phyloP scores from a whole-genome alignment of 2,329 filamentous ascomycete species.

The Aspergillus spinulosporus region DNA sequence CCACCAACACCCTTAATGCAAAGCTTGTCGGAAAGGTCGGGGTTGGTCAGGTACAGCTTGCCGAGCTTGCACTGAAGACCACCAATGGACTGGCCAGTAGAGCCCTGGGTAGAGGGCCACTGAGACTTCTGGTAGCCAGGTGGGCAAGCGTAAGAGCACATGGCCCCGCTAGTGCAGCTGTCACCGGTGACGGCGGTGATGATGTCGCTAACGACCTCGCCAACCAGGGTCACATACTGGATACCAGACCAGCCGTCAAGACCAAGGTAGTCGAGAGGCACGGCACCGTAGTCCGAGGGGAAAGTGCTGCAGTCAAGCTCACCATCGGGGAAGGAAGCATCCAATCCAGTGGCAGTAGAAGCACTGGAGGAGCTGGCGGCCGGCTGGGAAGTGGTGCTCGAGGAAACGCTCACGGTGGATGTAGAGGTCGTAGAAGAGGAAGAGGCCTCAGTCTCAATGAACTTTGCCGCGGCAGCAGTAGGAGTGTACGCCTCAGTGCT shows the following conservation, averaged over 20 bases:
- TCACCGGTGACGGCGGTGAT: slow-evolving; percentile 62
- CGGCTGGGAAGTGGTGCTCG: slow-evolving; percentile 27
- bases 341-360: slow-evolving; percentile 55
- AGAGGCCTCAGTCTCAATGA: slow-evolving; percentile 51
- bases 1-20: slow-evolving; percentile 72
- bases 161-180: slow-evolving; percentile 61
- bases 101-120: slow-evolving; percentile 78
- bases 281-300: slow-evolving; percentile 77
- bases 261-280: slow-evolving; percentile 67
- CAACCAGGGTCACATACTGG: slow-evolving; percentile 61
- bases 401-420: slow-evolving; percentile 25
- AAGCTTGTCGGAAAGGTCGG: slow-evolving; percentile 63
- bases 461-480: slow-evolving; percentile 45
- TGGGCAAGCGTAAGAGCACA: slow-evolving; percentile 95
- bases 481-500: slow-evolving; percentile 37
- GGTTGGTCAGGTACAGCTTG: slow-evolving; percentile 75
- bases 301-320: slow-evolving; percentile 70
- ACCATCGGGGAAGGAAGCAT: slow-evolving; percentile 73
- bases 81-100: slow-evolving; percentile 80
- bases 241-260: slow-evolving; percentile 78
- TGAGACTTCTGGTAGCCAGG: slow-evolving; percentile 88
- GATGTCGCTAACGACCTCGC: slow-evolving; percentile 63
- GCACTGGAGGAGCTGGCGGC: slow-evolving; percentile 29
- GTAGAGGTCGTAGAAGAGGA: slow-evolving; percentile 30
- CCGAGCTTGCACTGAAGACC: slow-evolving; percentile 75